Evolutionary conservation across 139 green algal genomes (phyloP), one percentile per base, ranked within the genome.

Genomic region (Volvox reticuliferus): DNA sequence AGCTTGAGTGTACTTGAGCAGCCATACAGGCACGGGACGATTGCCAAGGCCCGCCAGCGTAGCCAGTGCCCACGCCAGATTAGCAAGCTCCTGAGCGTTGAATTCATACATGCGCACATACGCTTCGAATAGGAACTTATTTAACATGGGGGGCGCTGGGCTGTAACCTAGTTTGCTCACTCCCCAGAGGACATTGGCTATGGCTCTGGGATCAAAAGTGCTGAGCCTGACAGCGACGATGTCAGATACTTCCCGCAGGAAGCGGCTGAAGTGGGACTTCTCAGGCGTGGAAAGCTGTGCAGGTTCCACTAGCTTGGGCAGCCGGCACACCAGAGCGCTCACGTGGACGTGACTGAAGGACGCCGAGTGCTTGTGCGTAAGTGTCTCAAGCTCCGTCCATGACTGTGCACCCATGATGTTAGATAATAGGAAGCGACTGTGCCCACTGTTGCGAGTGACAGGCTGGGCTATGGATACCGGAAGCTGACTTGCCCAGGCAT

Each of bases 181-280:
- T 2, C 83, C 93, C 93, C 93, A 95, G 22, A 93, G 75, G 32
- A 88, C 71, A 88, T 94, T 94, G 79, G 92, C 89, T 0, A 92
- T 44, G 14, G 76, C 87, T 9, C 87, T 76, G 6, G 87, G 33
- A 28, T 91, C 87, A 20, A 91, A 90, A 32, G 28, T 90, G 71
- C 37, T 62, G 33, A 93, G 78, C 28, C 78, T 44, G 5, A 36
- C 12, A 2, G 86, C 81, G 16, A 93, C 91, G 2, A 91, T 79
- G 28, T 79, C 69, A 1, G 91, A 93, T 2, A 93, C 86, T 1
- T 79, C 19, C 26, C 84, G 21, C 9, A 93, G 79, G 68, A 93
- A 91, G 65, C 79, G 84, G 2, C 62, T 78, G 79, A 92, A 82
- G 16, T 37, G 50, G 32, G 12, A 20, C 19, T 37, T 62, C 5